A percentile compares a stretch with the other conserved stretches of the same genome.
Evolutionary conservation across 352 stramenopile genomes (phyloP).

Genomic region (Phytophthora uliginosa): DNA sequence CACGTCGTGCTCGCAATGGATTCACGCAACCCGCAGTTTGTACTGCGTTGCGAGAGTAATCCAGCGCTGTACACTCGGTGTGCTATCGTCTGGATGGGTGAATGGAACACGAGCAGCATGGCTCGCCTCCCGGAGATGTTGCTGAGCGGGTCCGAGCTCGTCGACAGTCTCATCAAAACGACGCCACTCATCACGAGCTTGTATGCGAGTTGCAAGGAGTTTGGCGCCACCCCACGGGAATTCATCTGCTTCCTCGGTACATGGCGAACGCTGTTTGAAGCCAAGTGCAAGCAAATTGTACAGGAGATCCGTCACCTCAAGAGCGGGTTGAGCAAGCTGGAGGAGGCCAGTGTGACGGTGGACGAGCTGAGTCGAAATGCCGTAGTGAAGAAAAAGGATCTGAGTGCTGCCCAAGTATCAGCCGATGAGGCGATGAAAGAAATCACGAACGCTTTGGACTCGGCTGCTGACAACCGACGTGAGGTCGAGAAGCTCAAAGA

Average conservation of each 20-base stretch:
- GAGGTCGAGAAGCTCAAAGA: slow-evolving; percentile 95
- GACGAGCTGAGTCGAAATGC: slow-evolving; percentile 93
- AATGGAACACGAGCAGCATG: slow-evolving; percentile 88
- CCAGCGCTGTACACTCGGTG: slow-evolving; percentile 95
- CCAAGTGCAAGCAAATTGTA: slow-evolving; percentile 84
- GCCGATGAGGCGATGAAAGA: slow-evolving; percentile 96
- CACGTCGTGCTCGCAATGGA: slow-evolving; percentile 91
- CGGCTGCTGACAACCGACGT: slow-evolving; percentile 87
- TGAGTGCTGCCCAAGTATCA: slow-evolving; percentile 87
- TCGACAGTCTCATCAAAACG: slow-evolving; percentile 66
- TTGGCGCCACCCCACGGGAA: slow-evolving; percentile 85
- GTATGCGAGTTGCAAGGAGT: slow-evolving; percentile 73
- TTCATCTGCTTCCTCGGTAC: slow-evolving; percentile 89
- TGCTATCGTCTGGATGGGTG: slow-evolving; percentile 94
- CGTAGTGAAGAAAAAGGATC: slow-evolving; percentile 91
- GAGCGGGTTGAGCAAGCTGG: slow-evolving; percentile 92
- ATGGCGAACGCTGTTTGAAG: slow-evolving; percentile 84
- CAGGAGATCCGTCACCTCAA: slow-evolving; percentile 92
- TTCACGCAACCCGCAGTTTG: slow-evolving; percentile 74
- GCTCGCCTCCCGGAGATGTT: slow-evolving; percentile 81
- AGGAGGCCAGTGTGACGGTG: slow-evolving; percentile 92
- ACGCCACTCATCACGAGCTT: slow-evolving; percentile 65
- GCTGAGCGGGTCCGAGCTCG: slow-evolving; percentile 65
- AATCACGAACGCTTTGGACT: slow-evolving; percentile 95
- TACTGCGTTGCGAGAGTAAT: slow-evolving; percentile 94